Conservation (phyloP, 1,284 basidiomycete genomes). For the Tremellales sp. region DNA sequence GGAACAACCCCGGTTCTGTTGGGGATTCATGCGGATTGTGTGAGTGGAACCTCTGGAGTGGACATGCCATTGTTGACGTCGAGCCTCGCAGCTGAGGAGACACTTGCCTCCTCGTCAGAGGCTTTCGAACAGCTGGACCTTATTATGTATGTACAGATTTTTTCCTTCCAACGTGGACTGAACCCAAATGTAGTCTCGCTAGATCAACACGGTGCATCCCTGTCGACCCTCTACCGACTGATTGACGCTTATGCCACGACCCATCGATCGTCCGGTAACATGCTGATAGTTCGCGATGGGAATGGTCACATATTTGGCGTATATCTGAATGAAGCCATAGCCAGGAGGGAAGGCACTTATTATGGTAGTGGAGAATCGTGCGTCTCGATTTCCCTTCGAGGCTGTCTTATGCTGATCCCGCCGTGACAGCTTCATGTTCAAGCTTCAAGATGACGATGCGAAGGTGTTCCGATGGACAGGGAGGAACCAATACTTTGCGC, state of each 20-base stretch:
- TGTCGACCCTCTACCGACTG: constrained; percentile 76
- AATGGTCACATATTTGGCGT: constrained; percentile 68
- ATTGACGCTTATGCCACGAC: constrained; percentile 50
- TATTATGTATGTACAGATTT: constrained; percentile 64
- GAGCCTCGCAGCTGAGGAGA: constrained; percentile 57
- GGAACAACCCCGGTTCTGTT: constrained; percentile 59
- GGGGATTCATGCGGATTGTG: constrained; percentile 58
- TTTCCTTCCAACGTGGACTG: not conserved
- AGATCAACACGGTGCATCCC: constrained; percentile 91
- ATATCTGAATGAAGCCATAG: constrained; percentile 72
- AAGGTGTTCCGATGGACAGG: constrained; percentile 82
- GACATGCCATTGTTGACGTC: no score
- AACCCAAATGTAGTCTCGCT: constrained; percentile 56
- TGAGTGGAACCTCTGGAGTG: constrained; percentile 43
- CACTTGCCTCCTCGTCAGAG: constrained; percentile 75
- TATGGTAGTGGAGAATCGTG: constrained; percentile 83
- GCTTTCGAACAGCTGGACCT: constrained; percentile 73
- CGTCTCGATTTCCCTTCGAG: constrained; percentile 41
- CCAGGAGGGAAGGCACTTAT: constrained; percentile 59
- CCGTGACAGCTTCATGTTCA: constrained; percentile 69
- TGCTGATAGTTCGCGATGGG: constrained; percentile 61
- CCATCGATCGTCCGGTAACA: constrained; percentile 50
- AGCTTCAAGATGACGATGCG: constrained; percentile 50
- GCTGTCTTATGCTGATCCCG: not conserved
- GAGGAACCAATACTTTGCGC: constrained; percentile 81